Percentiles rank a stretch among this genome's conserved stretches.
Evolutionary conservation across 1,284 basidiomycete species (phyloP).

Genomic region (Puccinia horiana): DNA sequence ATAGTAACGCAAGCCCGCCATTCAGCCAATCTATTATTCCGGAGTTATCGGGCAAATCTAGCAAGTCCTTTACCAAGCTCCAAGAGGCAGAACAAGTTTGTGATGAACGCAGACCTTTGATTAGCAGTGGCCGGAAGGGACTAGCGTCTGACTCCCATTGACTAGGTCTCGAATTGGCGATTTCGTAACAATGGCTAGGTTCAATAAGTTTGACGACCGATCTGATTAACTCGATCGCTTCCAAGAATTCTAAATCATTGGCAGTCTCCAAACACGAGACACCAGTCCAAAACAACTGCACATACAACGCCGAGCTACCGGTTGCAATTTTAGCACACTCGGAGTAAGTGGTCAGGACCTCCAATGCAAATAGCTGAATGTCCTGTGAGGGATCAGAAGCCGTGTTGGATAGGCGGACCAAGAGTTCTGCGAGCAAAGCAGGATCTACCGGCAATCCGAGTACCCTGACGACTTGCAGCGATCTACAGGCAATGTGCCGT

Average conservation of each 20-base stretch:
- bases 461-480: constrained; percentile 42
- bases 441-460: constrained; percentile 35
- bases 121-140: constrained; percentile 30
- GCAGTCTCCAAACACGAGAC: constrained; percentile 43
- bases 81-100: constrained; percentile 41
- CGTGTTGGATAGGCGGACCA: constrained; percentile 43
- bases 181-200: constrained; percentile 29
- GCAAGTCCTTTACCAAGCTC: constrained; percentile 38
- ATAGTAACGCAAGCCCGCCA: constrained; percentile 40
- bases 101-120: constrained; percentile 45
- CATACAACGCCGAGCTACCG: constrained; percentile 18
- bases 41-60: constrained; percentile 33
- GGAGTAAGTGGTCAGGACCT: constrained; percentile 45
- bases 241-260: constrained; percentile 48
- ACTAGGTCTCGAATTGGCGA: constrained; percentile 29
- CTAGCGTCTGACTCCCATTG: constrained; percentile 35
- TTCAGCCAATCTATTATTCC: constrained; percentile 43
- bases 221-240: constrained; percentile 30
- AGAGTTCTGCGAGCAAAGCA: constrained; percentile 32
- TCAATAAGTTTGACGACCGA: constrained; percentile 32
- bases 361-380: constrained; percentile 46
- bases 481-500: constrained; percentile 44
- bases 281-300: constrained; percentile 47
- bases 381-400: constrained; percentile 45
- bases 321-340: constrained; percentile 30